These are phyloP conservation scores for Elsinoe necatrix DNA, from an alignment of 2,329 filamentous ascomycete genomes.

Conservation along the genomic window DNA sequence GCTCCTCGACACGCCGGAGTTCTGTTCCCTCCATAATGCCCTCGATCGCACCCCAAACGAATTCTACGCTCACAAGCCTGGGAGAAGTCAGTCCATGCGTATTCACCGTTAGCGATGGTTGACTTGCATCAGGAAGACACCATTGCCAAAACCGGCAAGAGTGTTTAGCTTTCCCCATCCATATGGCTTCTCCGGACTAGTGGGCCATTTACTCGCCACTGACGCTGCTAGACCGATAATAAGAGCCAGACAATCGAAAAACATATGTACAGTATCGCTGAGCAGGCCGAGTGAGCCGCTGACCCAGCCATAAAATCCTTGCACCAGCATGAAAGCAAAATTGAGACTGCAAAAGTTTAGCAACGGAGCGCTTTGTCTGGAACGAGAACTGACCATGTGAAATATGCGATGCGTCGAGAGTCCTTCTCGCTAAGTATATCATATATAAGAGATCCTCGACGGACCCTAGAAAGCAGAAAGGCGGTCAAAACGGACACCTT, in stretches of 20 bases:
- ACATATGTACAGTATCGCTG: slow-evolving; percentile 98
- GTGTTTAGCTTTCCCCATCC: slow-evolving; percentile 97
- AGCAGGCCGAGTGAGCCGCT: slow-evolving; percentile 92
- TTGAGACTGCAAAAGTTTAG: slow-evolving; percentile 62
- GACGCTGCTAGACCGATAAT: slow-evolving; percentile 83
- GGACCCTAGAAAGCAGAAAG: slow-evolving; percentile 60
- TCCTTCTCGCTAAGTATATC: slow-evolving; percentile 85
- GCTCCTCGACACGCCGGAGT: slow-evolving; percentile 73
- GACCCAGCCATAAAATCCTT: slow-evolving; percentile 86
- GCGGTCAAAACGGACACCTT: slow-evolving; percentile 62
- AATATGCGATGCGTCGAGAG: slow-evolving; percentile 92
- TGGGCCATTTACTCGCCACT: slow-evolving; percentile 94
- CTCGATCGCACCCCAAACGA: slow-evolving; percentile 89
- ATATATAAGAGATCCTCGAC: slow-evolving; percentile 68
- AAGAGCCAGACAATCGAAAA: slow-evolving; percentile 92
- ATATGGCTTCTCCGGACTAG: slow-evolving; percentile 81
- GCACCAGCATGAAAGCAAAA: slow-evolving; percentile 87
- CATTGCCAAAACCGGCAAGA: slow-evolving; percentile 90
- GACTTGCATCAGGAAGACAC: slow-evolving; percentile 78
- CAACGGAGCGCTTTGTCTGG: not conserved
- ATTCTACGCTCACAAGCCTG: slow-evolving; percentile 88
- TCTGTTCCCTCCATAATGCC: slow-evolving; percentile 74
- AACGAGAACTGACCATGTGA: slow-evolving; percentile 62
- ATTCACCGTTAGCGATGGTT: not conserved
- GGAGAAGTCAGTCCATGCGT: not conserved